Conservation (phyloP, 306 rosid species). For the Lathyrus tuberosus region DNA sequence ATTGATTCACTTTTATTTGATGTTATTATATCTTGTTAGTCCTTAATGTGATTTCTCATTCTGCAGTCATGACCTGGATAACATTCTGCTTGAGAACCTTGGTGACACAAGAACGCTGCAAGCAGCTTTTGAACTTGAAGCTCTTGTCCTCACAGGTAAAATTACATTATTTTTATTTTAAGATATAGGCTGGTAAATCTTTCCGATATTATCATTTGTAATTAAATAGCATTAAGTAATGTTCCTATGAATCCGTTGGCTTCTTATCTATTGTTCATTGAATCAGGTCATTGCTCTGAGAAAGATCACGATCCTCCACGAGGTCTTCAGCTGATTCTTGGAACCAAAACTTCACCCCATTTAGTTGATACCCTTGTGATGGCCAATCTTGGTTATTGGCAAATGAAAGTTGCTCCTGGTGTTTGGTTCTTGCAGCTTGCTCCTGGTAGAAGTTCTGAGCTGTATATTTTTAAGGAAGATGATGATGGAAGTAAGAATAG, state of each 20-base stretch:
- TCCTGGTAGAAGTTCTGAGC: slow-evolving; percentile 96
- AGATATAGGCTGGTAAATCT: slow-evolving; percentile 14
- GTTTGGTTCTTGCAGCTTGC: slow-evolving; percentile 99
- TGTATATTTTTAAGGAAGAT: slow-evolving; percentile 74
- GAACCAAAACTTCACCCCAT: slow-evolving; percentile 84
- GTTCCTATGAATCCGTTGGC: slow-evolving; percentile 8
- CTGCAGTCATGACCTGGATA: slow-evolving; percentile 96
- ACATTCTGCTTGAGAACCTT: slow-evolving; percentile 94
- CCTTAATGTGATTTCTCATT: slow-evolving; percentile 31
- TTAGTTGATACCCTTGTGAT: slow-evolving; percentile 96
- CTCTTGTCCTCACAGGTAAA: slow-evolving; percentile 94
- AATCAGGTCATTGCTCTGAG: slow-evolving; percentile 96
- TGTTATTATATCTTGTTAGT: slow-evolving; percentile 10
- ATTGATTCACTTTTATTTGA: slow-evolving; percentile 24
- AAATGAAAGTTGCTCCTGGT: slow-evolving; percentile 99
- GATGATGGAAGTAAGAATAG: slow-evolving; percentile 59
- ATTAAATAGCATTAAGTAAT: slow-evolving; percentile 23
- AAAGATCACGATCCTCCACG: slow-evolving; percentile 91
- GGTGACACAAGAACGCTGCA: slow-evolving; percentile 92
- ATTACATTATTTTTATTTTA: slow-evolving; percentile 23
- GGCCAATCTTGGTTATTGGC: slow-evolving; percentile 99
- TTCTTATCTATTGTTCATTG: slow-evolving; percentile 36
- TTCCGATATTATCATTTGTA: slow-evolving; percentile 8
- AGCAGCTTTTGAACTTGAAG: slow-evolving; percentile 96
- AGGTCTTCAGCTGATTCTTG: slow-evolving; percentile 96